These are phyloP conservation scores for Scenedesmus sp. DNA, from an alignment of 163 green algal genomes.

Conservation along the genomic window DNA sequence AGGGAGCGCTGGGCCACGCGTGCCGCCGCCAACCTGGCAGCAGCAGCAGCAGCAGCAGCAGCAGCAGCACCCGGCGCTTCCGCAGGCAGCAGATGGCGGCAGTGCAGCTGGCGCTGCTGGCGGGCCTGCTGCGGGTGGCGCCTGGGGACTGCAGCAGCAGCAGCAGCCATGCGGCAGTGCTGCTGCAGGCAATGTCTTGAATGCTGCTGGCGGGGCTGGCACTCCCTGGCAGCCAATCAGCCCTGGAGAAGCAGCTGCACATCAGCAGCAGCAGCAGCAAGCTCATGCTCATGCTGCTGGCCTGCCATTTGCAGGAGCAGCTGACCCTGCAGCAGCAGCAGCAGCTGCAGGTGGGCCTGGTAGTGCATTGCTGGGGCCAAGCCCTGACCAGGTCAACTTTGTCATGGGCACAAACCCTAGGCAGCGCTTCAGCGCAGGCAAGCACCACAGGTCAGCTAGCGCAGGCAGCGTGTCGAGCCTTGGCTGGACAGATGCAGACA, in stretches of 20 bases:
- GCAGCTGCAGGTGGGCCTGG: not conserved
- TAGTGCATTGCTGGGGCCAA: not conserved
- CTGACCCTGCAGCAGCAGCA: not conserved
- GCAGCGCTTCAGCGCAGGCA: conserved; percentile 17
- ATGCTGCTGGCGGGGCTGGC: conserved; percentile 10
- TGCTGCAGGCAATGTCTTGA: not conserved
- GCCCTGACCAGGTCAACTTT: conserved; percentile 18
- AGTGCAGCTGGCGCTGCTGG: not conserved
- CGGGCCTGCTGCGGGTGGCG: not conserved
- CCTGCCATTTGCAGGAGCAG: not conserved
- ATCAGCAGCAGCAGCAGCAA: not conserved
- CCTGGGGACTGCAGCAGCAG: not conserved
- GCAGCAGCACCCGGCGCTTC: not conserved
- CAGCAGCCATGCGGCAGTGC: not conserved
- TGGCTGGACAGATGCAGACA: not conserved
- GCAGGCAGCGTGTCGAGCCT: conserved; percentile 14
- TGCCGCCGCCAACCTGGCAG: not conserved
- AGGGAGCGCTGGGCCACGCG: not conserved
- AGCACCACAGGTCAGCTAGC: conserved; percentile 30
- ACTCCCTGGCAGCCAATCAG: not conserved
- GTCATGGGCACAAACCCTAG: conserved; percentile 39
- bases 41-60: conserved; percentile 15
- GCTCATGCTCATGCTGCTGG: conserved; percentile 3
- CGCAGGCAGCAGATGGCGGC: not conserved
- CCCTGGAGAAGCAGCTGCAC: conserved; percentile 14